These are phyloP conservation scores for Saprolegnia diclina DNA, from an alignment of 352 stramenopile species.

Conservation along the genomic window DNA sequence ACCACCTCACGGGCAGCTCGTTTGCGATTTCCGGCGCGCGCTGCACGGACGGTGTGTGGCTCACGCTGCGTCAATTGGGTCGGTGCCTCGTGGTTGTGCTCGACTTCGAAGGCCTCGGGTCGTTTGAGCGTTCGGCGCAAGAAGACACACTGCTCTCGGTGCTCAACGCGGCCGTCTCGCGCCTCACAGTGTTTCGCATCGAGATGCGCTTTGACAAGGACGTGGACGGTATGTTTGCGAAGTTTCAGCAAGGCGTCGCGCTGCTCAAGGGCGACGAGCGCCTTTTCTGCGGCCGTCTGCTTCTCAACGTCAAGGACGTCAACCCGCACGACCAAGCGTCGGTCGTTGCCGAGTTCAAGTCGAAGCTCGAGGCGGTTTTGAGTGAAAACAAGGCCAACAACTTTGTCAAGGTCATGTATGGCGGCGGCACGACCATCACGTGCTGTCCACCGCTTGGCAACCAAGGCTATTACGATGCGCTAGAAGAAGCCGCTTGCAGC, in stretches of 20 bases:
- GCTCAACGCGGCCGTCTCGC: conserved; percentile 60
- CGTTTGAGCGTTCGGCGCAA: conserved; percentile 66
- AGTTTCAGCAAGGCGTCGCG: conserved; percentile 60
- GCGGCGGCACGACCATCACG: conserved; percentile 47
- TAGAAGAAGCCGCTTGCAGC: conserved; percentile 37
- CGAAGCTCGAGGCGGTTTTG: conserved; percentile 45
- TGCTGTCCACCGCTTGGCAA: conserved; percentile 65
- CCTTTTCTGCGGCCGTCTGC: conserved; percentile 53
- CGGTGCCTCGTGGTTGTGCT: conserved; percentile 56
- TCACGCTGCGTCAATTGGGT: conserved; percentile 16
- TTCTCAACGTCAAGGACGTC: conserved; percentile 67
- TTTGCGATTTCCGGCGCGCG: conserved; percentile 36
- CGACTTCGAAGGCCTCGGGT: conserved; percentile 71
- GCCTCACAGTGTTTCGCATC: conserved; percentile 69
- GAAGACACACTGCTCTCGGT: conserved; percentile 72
- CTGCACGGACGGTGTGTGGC: conserved; percentile 26
- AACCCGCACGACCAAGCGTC: conserved; percentile 54
- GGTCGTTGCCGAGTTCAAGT: conserved; percentile 45
- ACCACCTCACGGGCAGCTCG: conserved; percentile 64
- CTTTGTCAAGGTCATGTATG: conserved; percentile 63
- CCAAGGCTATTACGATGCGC: conserved; percentile 52
- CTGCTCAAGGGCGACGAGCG: conserved; percentile 54
- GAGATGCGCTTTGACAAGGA: conserved; percentile 77
- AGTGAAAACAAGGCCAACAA: conserved; percentile 50
- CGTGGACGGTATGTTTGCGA: conserved; percentile 57